These are phyloP conservation scores for Fusarium cyanostomum DNA, from an alignment of 2,329 filamentous ascomycete genomes.

Conservation along the genomic window DNA sequence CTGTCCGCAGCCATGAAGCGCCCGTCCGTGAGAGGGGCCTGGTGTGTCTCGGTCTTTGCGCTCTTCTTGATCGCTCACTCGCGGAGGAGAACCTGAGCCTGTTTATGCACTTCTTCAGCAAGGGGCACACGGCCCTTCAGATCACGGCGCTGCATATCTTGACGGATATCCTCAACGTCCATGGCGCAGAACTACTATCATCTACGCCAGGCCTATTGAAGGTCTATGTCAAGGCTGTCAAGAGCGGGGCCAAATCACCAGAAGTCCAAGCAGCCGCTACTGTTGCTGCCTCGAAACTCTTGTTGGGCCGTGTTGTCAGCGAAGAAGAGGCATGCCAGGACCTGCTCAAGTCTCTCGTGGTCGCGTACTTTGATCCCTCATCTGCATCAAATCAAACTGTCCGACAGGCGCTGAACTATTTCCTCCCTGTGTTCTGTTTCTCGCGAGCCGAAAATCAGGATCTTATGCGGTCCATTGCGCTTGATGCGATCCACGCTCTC, in stretches of 20 bases:
- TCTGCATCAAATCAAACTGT: conserved; percentile 83
- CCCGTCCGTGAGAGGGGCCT: conserved; percentile 92
- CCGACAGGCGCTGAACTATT: conserved; percentile 89
- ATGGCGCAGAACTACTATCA: conserved; percentile 80
- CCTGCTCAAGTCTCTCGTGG: conserved; percentile 83
- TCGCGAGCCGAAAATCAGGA: conserved; percentile 83
- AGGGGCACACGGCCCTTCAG: conserved; percentile 89
- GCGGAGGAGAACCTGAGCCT: conserved; percentile 91
- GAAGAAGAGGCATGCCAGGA: conserved; percentile 73
- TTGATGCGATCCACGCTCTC: conserved; percentile 79
- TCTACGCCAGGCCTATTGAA: conserved; percentile 78
- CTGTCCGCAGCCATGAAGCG: conserved; percentile 91
- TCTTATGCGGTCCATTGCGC: conserved; percentile 78
- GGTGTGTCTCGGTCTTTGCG: conserved; percentile 88
- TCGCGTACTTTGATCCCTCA: conserved; percentile 90
- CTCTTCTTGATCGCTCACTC: conserved; percentile 88
- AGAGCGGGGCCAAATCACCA: conserved; percentile 72
- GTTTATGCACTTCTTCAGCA: conserved; percentile 95
- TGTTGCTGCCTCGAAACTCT: conserved; percentile 83
- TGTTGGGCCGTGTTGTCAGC: conserved; percentile 81
- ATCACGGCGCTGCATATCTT: conserved; percentile 91
- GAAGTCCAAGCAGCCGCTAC: conserved; percentile 85
- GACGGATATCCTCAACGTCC: conserved; percentile 90
- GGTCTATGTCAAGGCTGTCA: conserved; percentile 84
- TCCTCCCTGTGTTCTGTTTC: conserved; percentile 94